These are phyloP conservation scores for Neurospora crassa DNA, from an alignment of 2,329 filamentous ascomycete species.

Conservation along the genomic window DNA sequence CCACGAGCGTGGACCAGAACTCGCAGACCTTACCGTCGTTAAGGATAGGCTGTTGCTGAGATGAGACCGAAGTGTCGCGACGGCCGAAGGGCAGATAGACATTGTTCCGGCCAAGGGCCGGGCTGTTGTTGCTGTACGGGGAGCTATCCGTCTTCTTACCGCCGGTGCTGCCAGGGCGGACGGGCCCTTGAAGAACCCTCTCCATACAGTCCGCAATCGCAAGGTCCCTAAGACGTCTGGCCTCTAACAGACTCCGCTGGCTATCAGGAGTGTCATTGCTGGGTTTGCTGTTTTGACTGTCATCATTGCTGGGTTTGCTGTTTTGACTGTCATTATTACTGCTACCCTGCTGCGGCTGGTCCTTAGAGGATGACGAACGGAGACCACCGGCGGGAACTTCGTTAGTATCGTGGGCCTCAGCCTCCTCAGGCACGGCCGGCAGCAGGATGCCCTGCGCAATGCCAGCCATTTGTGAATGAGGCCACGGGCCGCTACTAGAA, in stretches of 20 bases:
- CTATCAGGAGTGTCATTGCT: not conserved
- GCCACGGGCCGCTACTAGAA: conserved; percentile 23
- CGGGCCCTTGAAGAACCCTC: not conserved
- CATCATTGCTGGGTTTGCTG: not conserved
- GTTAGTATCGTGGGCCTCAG: not conserved
- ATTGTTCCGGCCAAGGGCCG: conserved; percentile 19
- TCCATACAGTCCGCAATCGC: not conserved
- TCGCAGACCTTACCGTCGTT: conserved; percentile 40
- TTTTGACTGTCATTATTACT: not conserved
- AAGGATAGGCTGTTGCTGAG: conserved; percentile 36
- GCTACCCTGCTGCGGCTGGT: not conserved
- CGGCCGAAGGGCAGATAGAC: conserved; percentile 2
- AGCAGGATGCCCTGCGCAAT: conserved; percentile 28
- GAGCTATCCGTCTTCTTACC: conserved; percentile 1
- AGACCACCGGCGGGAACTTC: not conserved
- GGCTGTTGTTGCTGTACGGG: conserved; percentile 11
- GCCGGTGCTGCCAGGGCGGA: conserved; percentile 13
- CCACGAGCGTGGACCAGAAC: conserved; percentile 55
- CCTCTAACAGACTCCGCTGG: not conserved
- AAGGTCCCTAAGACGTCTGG: not conserved
- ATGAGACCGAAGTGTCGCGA: conserved; percentile 19
- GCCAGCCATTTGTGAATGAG: conserved; percentile 47
- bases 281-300: not conserved
- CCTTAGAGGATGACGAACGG: not conserved
- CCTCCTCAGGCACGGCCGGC: conserved; percentile 4